Conservation (phyloP, 73 alveolate species). For the Symbiodinium pilosum region DNA sequence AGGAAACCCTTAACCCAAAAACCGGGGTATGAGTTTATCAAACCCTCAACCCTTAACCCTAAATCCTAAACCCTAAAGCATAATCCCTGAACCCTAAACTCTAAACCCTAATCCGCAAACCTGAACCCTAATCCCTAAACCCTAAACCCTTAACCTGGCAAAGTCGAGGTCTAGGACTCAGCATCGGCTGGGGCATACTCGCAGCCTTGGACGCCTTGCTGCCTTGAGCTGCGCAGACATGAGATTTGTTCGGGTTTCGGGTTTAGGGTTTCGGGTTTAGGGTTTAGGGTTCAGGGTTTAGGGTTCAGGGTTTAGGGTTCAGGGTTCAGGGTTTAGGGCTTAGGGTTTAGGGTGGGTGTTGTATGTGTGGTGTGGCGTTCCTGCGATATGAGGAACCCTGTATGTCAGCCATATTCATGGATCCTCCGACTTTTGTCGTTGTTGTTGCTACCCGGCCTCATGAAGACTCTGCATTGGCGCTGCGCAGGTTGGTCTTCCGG, state of each 20-base stretch:
- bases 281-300: not conserved
- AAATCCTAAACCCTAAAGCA: too few relatives aligned
- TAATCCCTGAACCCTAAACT: not conserved
- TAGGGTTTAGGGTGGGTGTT: not conserved
- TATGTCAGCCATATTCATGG: too few relatives aligned
- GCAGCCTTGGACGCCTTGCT: constrained; percentile 42
- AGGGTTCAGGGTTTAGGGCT: not conserved
- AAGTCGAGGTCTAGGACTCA: constrained; percentile 52
- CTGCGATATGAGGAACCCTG: too few relatives aligned
- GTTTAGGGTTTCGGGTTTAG: not conserved
- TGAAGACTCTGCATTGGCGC: too few relatives aligned
- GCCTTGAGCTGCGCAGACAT: not conserved
- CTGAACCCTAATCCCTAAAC: not conserved
- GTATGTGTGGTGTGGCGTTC: too few relatives aligned
- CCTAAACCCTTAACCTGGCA: too few relatives aligned
- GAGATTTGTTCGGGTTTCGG: not conserved
- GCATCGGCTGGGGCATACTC: constrained; percentile 86
- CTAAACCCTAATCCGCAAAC: not conserved
- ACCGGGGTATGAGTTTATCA: too few relatives aligned
- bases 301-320: not conserved
- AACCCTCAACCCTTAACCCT: too few relatives aligned
- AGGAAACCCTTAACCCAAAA: too few relatives aligned
- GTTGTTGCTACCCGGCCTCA: too few relatives aligned
- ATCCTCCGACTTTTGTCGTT: too few relatives aligned
- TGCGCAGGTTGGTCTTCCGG: too few relatives aligned